Evolutionary conservation across 148 eudicot species (phyloP).

Genomic region (Linanthus parryae): DNA sequence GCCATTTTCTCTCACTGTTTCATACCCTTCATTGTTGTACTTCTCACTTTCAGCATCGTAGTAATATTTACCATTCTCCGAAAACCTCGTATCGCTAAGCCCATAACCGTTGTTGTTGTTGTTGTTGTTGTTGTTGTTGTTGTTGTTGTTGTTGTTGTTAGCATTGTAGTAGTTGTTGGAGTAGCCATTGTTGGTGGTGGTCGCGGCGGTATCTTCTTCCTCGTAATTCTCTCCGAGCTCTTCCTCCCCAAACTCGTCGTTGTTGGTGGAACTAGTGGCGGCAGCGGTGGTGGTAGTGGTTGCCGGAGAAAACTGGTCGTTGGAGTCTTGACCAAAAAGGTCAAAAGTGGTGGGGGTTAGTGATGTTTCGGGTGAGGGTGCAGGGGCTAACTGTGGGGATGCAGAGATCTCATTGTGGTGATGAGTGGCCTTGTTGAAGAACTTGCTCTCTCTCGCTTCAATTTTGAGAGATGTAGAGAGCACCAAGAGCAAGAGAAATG

Average conservation of each 20-base stretch:
- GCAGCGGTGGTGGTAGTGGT: conserved; percentile 9
- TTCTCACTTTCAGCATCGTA: conserved; percentile 11
- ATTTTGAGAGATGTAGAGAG: conserved; percentile 11
- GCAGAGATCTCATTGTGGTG: not conserved
- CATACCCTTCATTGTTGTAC: conserved; percentile 2
- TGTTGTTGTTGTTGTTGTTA: too few species aligned
- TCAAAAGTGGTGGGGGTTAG: conserved; percentile 26
- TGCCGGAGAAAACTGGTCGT: conserved; percentile 12
- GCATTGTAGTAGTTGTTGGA: not conserved
- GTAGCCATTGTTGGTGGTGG: not conserved
- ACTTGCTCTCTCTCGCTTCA: conserved; percentile 34
- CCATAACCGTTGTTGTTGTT: conserved; percentile 23
- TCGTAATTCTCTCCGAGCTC: conserved; percentile 10
- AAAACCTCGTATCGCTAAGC: conserved; percentile 46
- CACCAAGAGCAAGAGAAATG: conserved; percentile 10
- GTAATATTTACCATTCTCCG: conserved; percentile 37
- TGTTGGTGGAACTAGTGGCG: not conserved
- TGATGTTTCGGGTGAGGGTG: conserved; percentile 8
- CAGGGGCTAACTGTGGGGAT: not conserved
- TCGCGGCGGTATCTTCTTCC: not conserved
- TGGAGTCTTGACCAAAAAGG: conserved; percentile 28
- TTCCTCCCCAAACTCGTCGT: conserved; percentile 14
- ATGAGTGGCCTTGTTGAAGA: conserved; percentile 27
- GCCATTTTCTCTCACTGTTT: conserved; percentile 3
- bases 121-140: conserved; percentile 7